Evolutionary conservation across 768 basidiomycete species (phyloP).

Genomic region (Chalciporus pseudorubinellus): DNA sequence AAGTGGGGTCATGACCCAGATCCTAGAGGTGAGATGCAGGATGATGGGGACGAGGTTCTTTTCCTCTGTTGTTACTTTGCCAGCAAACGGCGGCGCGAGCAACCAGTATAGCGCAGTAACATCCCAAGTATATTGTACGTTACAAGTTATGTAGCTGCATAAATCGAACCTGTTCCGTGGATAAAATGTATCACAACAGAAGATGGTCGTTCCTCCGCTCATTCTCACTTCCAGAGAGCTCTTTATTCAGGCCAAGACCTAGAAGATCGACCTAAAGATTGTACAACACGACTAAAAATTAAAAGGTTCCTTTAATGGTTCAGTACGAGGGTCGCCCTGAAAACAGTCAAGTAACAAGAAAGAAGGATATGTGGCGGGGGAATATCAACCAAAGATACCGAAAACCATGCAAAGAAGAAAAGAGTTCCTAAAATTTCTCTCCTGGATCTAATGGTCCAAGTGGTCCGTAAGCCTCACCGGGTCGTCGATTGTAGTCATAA

Average conservation of each 20-base stretch:
- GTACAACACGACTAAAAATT: slow-evolving; percentile 12
- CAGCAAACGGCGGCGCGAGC: slow-evolving; percentile 16
- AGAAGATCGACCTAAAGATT: slow-evolving; percentile 4
- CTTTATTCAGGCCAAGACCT: slow-evolving; percentile 1
- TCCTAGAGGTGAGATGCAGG: not conserved
- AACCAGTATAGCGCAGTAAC: not conserved
- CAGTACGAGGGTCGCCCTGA: not conserved
- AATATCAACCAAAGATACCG: slow-evolving; percentile 24
- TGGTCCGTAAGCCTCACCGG: slow-evolving; percentile 43
- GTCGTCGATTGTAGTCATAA: slow-evolving; percentile 37
- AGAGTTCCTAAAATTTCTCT: slow-evolving; percentile 44
- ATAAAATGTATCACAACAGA: too few species aligned
- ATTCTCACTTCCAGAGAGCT: not conserved
- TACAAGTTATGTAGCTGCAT: not conserved
- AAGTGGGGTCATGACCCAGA: slow-evolving; percentile 4
- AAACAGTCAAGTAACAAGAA: not conserved
- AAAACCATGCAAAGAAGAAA: slow-evolving; percentile 27
- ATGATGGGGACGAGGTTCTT: slow-evolving; percentile 20
- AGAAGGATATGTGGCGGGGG: not conserved
- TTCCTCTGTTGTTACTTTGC: slow-evolving; percentile 29
- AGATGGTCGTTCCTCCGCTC: too few species aligned
- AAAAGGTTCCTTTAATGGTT: not conserved
- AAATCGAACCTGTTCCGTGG: not conserved
- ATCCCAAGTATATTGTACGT: not conserved
- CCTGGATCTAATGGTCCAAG: slow-evolving; percentile 62